Percentiles rank a stretch among this genome's conserved stretches.
These are phyloP conservation scores for Phyllosticta capitalensis DNA, from an alignment of 2,329 filamentous ascomycete genomes.

Conservation along the genomic window DNA sequence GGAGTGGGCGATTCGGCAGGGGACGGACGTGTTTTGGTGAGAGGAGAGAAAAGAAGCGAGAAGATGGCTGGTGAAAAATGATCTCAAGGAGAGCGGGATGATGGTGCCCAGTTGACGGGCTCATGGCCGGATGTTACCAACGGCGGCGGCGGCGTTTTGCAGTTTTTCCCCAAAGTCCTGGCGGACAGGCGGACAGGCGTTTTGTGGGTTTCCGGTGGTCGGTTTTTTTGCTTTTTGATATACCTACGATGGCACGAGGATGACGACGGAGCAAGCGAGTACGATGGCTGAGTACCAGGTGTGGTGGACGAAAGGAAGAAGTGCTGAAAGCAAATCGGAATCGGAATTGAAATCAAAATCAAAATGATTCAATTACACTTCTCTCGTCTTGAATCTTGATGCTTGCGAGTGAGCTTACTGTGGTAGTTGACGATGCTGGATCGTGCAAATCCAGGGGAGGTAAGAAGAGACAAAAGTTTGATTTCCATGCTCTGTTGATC, in stretches of 20 bases:
- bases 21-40: neutral
- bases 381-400: too few relatives aligned
- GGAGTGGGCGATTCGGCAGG: neutral
- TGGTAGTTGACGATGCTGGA: too few relatives aligned
- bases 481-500: too few relatives aligned
- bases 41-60: neutral
- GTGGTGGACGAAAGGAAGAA: too few relatives aligned
- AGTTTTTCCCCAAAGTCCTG: neutral
- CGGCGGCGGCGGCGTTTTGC: neutral
- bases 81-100: neutral
- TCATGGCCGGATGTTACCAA: neutral
- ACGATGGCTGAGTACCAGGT: too few relatives aligned
- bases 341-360: too few relatives aligned
- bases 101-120: neutral
- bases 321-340: too few relatives aligned
- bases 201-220: neutral
- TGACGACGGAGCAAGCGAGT: neutral
- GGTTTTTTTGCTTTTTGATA: neutral
- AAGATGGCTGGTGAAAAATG: neutral
- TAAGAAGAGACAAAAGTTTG: too few relatives aligned
- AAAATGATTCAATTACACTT: too few relatives aligned
- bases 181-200: neutral
- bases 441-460: too few relatives aligned
- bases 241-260: neutral
- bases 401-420: too few relatives aligned